These are phyloP conservation scores for Leccinum rimulosum DNA, from an alignment of 768 basidiomycete genomes.

Conservation along the genomic window DNA sequence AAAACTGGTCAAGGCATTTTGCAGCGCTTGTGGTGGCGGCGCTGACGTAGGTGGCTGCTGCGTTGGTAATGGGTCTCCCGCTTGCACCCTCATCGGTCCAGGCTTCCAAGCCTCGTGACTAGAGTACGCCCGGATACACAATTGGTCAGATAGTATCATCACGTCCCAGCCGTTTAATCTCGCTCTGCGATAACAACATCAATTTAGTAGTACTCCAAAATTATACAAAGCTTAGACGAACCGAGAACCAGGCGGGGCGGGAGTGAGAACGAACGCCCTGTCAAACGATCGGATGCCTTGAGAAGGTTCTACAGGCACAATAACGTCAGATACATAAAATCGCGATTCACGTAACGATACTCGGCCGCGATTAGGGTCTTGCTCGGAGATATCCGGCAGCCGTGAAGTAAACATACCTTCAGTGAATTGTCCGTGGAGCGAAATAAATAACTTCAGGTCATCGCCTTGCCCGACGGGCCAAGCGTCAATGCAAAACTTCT, in stretches of 20 bases:
- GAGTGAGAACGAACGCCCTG: conserved; percentile 83
- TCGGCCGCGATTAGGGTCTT: conserved; percentile 1
- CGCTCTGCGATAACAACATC: conserved; percentile 47
- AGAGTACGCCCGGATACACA: conserved; percentile 81
- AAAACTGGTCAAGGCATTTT: conserved; percentile 51
- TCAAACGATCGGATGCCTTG: conserved; percentile 91
- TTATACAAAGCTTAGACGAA: conserved; percentile 40
- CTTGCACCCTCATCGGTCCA: conserved; percentile 73
- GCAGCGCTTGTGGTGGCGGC: conserved; percentile 40
- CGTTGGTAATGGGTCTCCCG: conserved; percentile 32
- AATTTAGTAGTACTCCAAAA: conserved; percentile 1
- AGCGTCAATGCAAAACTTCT: conserved; percentile 85
- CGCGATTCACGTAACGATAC: conserved; percentile 2
- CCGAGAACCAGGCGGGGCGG: conserved; percentile 80
- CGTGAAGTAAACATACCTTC: conserved; percentile 62
- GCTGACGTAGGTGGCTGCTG: conserved; percentile 26
- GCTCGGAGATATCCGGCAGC: conserved; percentile 15
- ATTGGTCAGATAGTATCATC: conserved; percentile 84
- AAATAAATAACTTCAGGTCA: conserved; percentile 55
- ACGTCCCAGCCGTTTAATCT: conserved; percentile 86
- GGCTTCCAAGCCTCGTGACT: conserved; percentile 76
- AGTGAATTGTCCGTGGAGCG: conserved; percentile 85
- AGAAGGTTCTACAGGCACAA: conserved; percentile 50
- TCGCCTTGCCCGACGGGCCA: conserved; percentile 72
- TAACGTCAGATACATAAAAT: conserved; percentile 22